Percentiles rank a stretch among this genome's conserved stretches.
Conservation (phyloP, 2,329 filamentous ascomycete genomes). For the Cryphonectria carpinicola region DNA sequence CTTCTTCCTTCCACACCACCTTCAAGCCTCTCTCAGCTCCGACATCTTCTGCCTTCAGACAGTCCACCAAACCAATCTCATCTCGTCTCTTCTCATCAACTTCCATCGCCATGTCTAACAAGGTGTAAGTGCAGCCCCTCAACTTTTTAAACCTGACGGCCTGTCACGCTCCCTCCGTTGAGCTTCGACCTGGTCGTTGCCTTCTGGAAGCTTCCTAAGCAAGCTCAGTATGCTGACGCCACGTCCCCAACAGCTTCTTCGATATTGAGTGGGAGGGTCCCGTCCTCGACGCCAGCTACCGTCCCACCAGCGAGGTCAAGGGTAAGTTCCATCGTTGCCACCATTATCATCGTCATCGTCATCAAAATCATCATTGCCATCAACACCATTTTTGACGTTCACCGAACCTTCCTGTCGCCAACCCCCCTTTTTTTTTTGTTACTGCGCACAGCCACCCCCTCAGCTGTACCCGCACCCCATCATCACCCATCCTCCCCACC, state of each 20-base stretch:
- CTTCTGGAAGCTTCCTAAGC: slow-evolving; percentile 22
- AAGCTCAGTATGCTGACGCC: slow-evolving; percentile 19
- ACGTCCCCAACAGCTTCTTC: slow-evolving; percentile 60
- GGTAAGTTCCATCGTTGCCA: slow-evolving; percentile 52
- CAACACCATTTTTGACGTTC: background rate
- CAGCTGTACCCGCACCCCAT: slow-evolving; percentile 4
- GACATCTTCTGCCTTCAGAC: slow-evolving; percentile 43
- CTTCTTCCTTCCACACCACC: slow-evolving; percentile 37
- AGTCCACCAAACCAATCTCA: slow-evolving; percentile 40
- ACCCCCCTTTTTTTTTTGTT: background rate
- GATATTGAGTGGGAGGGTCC: slow-evolving; percentile 75
- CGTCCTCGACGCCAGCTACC: slow-evolving; percentile 63
- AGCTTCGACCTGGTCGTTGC: slow-evolving; percentile 18
- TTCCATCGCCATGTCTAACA: slow-evolving; percentile 67
- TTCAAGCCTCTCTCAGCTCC: slow-evolving; percentile 33
- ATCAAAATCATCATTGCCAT: background rate
- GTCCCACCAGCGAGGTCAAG: slow-evolving; percentile 58
- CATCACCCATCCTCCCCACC: slow-evolving; percentile 19
- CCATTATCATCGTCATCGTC: slow-evolving; percentile 4
- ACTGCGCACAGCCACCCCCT: slow-evolving; percentile 7
- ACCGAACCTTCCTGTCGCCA: background rate
- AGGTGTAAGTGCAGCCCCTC: slow-evolving; percentile 60
- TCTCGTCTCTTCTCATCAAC: slow-evolving; percentile 42
- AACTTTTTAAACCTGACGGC: background rate
- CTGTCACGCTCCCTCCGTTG: background rate